Evolutionary conservation across 495 filamentous ascomycete genomes (phyloP).

Genomic region (Xylaria grammica): DNA sequence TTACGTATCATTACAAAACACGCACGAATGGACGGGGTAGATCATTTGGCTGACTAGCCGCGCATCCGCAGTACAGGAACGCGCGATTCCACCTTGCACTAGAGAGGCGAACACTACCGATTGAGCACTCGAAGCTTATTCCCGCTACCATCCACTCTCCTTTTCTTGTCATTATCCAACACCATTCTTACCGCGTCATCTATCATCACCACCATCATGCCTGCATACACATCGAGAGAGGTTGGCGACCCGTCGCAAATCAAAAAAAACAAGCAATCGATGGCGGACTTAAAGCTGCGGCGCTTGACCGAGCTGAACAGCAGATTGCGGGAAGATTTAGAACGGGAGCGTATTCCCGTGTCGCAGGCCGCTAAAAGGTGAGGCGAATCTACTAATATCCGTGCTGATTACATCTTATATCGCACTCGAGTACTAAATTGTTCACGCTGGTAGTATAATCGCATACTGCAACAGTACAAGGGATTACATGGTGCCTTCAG

Average conservation of each 20-base stretch:
- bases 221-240: conserved; percentile 61
- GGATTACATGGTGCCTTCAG: conserved; percentile 97
- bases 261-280: conserved; percentile 98
- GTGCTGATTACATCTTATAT: neutral
- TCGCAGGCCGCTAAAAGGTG: conserved; percentile 93
- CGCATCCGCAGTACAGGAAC: conserved; percentile 9
- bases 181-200: conserved; percentile 22
- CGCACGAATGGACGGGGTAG: neutral
- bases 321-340: conserved; percentile 90
- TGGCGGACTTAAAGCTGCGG: conserved; percentile 96
- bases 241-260: conserved; percentile 68
- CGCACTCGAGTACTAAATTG: conserved; percentile 9
- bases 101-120: neutral
- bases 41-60: conserved; percentile 6
- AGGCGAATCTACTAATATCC: conserved; percentile 24
- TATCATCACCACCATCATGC: conserved; percentile 49
- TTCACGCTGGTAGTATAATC: conserved; percentile 71
- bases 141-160: neutral
- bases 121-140: conserved; percentile 8
- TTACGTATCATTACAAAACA: neutral
- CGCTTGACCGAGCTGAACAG: conserved; percentile 95
- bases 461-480: conserved; percentile 94
- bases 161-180: neutral
- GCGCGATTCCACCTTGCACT: conserved; percentile 14
- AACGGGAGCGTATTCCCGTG: conserved; percentile 91